Base-by-base conservation (phyloP, 148 eudicot genomes). In the Euryodendron excelsum region DNA sequence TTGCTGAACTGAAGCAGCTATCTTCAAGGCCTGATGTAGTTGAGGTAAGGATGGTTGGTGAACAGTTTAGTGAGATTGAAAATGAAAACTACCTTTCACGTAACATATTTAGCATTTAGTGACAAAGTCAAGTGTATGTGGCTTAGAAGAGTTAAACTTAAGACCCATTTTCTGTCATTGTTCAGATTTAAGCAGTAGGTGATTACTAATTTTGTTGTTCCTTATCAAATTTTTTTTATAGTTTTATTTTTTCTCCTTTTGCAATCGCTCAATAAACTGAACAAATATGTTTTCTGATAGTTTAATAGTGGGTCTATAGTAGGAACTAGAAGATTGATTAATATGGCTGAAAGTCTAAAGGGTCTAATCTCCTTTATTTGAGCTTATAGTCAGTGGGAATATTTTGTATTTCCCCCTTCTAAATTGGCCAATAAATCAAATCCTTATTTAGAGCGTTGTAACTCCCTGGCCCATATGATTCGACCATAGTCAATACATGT, bases 11-110 rank as follows among this genome's bases (percentile, higher is more conserved):
- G 60, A 96, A 96, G 81, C 95, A 92, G 87, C 88, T 96, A 36
- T 88, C 91, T 82, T 64, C 95, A 41, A 90, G 81, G 75, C 96
- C 99, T 80, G 99, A 96, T 80, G 99, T 96, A 48, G 99, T 96
- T 3, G 99, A 96, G 97, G 99, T 93, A 86, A n/a, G 67, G 28
- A 45, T 76, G 62, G 45, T 27, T 72, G 33, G 17, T 50, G 15
- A 56, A 4, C 34, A 28, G 39, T 60, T 45, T 44, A 62, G 7
- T 7, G 44, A 39, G 7, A 39, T 2, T 39, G 44, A 39, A 39
- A 39, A 39, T 39, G 44, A 39, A 39, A 39, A 39, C 3, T 39
- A 39, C 44, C 44, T 39, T 39, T 39, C 44, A 3, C 44, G 44
- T n/a, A 39, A 39, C 44, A 7, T 7, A 39, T 39, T 39, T 39